Evolutionary conservation across 371 early-diverging fungal species (phyloP), one percentile per base, ranked within the genome.

Genomic region (Mortierella sp.): DNA sequence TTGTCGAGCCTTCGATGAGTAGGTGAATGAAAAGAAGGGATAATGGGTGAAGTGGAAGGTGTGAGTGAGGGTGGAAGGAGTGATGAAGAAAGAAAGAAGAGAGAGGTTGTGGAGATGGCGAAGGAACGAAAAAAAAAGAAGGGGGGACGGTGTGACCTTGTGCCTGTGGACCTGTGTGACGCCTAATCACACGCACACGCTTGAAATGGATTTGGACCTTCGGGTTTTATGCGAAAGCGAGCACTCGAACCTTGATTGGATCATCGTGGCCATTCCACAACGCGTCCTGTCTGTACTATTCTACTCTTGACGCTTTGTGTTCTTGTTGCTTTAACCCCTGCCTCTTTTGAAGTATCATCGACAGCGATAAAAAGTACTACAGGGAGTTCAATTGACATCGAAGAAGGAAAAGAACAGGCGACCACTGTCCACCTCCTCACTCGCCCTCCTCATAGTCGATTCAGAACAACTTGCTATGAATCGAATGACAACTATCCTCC

Each of bases 231-330:
- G 32, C 63, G 0, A 32, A 60, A 32, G 3, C 6, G 4, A 16
- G 14, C 27, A 55, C 24, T n/a, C 56, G 55, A 16, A 2, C 11
- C 1, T 27, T 56, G n/a, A 27, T 56, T 56, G 56, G 35, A 32
- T 14, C 29, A 60, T 60, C 63, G 63, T 60, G 63, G 63, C 63
- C 12, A 16, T 35, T 60, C 63, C 35, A 60, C 63, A 60, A 60
- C 63, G 63, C 63, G 63, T 60, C n/a, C 16, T 7, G 18, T 16
- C 14, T 32, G 32, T 32, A n/a, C n/a, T 55, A 1, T 29, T 32
- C 29, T 60, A 32, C 60, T 29, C n/a, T 16, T 35, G 32, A 16
- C 60, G 32, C 60, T 60, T 60, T 32, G n/a, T n/a, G 10, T 27
- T 27, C 58, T n/a, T 27, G 27, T 27, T 56, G n/a, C 27, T 27